Conservation (phyloP, 305 asterid species). For the Solanum aculeatissimum region DNA sequence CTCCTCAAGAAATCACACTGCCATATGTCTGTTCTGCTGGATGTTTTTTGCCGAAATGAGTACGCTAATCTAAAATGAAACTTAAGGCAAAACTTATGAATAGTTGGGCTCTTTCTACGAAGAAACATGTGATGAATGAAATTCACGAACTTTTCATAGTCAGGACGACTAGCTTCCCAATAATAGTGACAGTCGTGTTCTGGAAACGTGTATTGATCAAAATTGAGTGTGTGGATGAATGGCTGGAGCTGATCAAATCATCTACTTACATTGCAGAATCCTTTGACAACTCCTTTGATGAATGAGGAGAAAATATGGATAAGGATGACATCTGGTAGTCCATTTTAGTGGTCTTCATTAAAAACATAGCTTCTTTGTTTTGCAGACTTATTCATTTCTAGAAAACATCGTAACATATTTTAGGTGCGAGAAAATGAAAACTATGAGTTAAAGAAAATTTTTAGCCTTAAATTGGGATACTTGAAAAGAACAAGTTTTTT, state of each 20-base stretch:
- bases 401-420: neutral
- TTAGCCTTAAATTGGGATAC: neutral
- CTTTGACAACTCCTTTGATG: neutral
- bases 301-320: neutral
- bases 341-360: neutral
- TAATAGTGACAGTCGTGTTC: neutral
- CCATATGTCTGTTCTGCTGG: neutral
- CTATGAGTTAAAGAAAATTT: neutral
- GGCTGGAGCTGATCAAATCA: neutral
- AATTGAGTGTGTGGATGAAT: neutral
- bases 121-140: neutral
- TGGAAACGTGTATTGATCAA: neutral
- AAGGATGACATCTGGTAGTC: neutral
- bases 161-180: neutral
- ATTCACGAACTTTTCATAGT: neutral
- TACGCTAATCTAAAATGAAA: neutral
- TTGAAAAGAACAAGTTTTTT: neutral
- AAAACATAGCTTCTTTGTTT: neutral
- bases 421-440: neutral
- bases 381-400: neutral
- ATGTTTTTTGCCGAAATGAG: neutral
- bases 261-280: neutral
- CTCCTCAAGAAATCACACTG: neutral
- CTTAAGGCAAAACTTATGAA: neutral
- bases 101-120: neutral